These are phyloP conservation scores for Malassezia caprae DNA, from an alignment of 1,284 basidiomycete species.

Conservation along the genomic window DNA sequence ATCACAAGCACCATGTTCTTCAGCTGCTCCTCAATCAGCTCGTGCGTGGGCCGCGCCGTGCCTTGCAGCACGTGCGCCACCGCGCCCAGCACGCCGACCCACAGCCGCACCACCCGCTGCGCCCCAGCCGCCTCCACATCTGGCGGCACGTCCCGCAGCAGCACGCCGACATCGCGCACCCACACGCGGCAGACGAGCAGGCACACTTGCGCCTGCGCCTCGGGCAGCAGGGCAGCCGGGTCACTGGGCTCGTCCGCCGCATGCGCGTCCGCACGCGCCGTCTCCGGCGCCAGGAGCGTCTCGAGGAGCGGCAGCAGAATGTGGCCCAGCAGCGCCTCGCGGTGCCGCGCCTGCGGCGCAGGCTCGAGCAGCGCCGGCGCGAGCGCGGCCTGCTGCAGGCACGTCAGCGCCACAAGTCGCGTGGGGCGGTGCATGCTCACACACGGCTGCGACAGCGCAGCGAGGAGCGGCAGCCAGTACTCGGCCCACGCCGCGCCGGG, in stretches of 20 bases:
- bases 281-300: conserved; percentile 75
- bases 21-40: conserved; percentile 86
- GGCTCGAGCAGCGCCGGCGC: conserved; percentile 59
- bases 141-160: conserved; percentile 52
- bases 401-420: conserved; percentile 69
- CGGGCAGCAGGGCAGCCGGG: conserved; percentile 62
- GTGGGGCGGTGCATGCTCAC: conserved; percentile 74
- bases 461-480: conserved; percentile 68
- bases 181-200: conserved; percentile 87
- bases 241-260: conserved; percentile 13
- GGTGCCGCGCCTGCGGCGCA: not conserved
- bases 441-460: conserved; percentile 71
- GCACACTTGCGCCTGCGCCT: conserved; percentile 75
- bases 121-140: not conserved
- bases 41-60: conserved; percentile 56
- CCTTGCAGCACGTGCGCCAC: conserved; percentile 1
- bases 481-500: conserved; percentile 62
- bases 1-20: conserved; percentile 96
- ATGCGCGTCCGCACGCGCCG: conserved; percentile 64
- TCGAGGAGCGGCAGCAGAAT: conserved; percentile 87
- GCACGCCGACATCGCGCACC: conserved; percentile 76
- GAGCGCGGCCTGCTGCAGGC: conserved; percentile 77
- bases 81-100: conserved; percentile 53
- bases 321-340: conserved; percentile 64
- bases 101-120: conserved; percentile 56